These are phyloP conservation scores for Aspergillus transmontanensis DNA, from an alignment of 2,329 filamentous ascomycete species.

Conservation along the genomic window DNA sequence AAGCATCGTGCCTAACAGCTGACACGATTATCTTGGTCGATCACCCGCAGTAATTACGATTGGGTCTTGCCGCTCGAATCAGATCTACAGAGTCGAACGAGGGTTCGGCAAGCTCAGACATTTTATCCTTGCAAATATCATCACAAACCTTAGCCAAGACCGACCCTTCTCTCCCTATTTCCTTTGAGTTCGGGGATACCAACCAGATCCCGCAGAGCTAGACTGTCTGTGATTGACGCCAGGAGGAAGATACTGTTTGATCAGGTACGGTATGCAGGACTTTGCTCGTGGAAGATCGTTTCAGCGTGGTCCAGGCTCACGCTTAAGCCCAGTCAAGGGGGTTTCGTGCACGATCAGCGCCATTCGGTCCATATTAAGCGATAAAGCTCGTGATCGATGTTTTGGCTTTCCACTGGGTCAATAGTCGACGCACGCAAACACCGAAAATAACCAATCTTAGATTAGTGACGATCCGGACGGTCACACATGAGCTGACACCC, in stretches of 20 bases:
- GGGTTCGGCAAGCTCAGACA: background rate
- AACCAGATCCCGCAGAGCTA: background rate
- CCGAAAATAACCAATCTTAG: background rate
- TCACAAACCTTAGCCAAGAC: background rate
- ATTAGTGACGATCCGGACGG: background rate
- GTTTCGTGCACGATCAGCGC: no score
- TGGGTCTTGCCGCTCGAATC: background rate
- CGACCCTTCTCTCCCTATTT: background rate
- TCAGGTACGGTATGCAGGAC: background rate
- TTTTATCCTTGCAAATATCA: background rate
- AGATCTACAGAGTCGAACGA: background rate
- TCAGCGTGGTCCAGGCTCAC: background rate
- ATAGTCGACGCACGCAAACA: background rate
- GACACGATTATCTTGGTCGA: background rate
- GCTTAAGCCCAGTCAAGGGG: background rate
- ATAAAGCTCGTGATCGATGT: background rate
- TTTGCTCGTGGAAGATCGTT: background rate
- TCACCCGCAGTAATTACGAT: background rate
- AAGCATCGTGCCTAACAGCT: background rate
- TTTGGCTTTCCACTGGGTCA: background rate
- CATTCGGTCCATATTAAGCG: background rate
- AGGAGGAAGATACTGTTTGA: background rate
- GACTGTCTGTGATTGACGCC: background rate
- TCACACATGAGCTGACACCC: background rate
- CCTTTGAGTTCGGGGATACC: background rate